These are phyloP conservation scores for Catharanthus roseus DNA, from an alignment of 257 asterid genomes.

Conservation along the genomic window DNA sequence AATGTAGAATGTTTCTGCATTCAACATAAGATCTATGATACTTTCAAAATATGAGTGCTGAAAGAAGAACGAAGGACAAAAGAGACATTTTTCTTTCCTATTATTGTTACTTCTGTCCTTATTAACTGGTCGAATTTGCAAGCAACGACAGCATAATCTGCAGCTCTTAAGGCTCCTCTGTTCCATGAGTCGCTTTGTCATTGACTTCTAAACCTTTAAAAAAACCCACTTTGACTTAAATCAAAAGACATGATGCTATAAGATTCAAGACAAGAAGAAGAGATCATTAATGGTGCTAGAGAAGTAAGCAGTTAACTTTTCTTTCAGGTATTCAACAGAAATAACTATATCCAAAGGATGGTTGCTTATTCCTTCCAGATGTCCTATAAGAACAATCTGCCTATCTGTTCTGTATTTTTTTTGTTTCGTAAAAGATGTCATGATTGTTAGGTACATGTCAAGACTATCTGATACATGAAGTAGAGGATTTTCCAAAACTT, in stretches of 20 bases:
- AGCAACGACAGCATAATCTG: not conserved
- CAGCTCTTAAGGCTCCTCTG: no score
- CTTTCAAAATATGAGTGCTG: not conserved
- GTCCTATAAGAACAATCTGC: not conserved
- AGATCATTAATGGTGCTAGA: not conserved
- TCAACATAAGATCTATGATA: not conserved
- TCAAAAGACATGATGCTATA: not conserved
- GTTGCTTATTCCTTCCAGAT: slow-evolving; percentile 1
- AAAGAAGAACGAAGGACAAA: not conserved
- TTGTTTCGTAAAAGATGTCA: not conserved
- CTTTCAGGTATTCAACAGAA: not conserved
- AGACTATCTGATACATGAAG: not conserved
- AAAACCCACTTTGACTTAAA: not conserved
- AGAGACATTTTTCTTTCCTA: not conserved
- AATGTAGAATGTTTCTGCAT: not conserved
- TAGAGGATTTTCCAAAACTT: not conserved
- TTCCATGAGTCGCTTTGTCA: not conserved
- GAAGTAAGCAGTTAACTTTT: not conserved
- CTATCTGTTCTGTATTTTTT: not conserved
- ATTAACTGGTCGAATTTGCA: not conserved
- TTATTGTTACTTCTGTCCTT: not conserved
- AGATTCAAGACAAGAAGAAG: not conserved
- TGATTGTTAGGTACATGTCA: not conserved
- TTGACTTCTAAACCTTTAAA: not conserved
- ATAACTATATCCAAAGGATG: not conserved